Percentiles rank a stretch among this genome's conserved stretches.
Evolutionary conservation across 2,329 filamentous ascomycete genomes (phyloP).

Genomic region (Colletotrichum tropicicola): DNA sequence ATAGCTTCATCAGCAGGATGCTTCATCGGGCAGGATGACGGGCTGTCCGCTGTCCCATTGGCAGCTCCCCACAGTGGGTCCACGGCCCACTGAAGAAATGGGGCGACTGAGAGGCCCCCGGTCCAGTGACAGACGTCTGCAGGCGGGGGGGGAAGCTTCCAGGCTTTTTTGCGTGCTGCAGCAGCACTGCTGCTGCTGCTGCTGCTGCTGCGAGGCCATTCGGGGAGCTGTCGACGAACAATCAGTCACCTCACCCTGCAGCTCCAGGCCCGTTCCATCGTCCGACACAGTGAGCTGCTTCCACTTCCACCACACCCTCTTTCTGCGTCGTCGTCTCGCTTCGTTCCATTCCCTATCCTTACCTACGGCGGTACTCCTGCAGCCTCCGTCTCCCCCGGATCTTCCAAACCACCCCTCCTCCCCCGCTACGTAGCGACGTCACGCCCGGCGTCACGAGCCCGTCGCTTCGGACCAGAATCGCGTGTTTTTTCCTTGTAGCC

Average conservation of each 20-base stretch:
- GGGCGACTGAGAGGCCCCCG: too few relatives aligned
- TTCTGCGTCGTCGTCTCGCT: too few relatives aligned
- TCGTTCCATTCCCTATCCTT: not conserved
- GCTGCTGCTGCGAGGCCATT: not conserved
- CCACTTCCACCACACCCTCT: not conserved
- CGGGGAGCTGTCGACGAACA: too few relatives aligned
- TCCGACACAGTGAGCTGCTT: conserved; percentile 13
- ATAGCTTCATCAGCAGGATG: too few relatives aligned
- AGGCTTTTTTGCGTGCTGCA: not conserved
- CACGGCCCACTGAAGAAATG: too few relatives aligned
- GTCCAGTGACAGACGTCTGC: not conserved
- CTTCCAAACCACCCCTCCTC: not conserved
- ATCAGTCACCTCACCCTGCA: conserved; percentile 22
- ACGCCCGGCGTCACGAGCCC: not conserved
- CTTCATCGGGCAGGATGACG: too few relatives aligned
- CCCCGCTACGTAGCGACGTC: conserved; percentile 6
- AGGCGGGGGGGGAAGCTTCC: not conserved
- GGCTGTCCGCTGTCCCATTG: too few relatives aligned
- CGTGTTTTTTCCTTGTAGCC: not conserved
- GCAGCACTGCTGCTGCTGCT: too few relatives aligned
- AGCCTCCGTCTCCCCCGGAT: conserved; percentile 2
- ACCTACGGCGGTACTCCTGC: not conserved
- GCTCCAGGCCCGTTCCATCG: not conserved
- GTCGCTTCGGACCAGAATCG: not conserved
- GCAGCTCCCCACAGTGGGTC: too few relatives aligned